Evolutionary conservation across 1,284 basidiomycete genomes (phyloP), one percentile per base, ranked within the genome.

Genomic region (Fomitopsis betulina): DNA sequence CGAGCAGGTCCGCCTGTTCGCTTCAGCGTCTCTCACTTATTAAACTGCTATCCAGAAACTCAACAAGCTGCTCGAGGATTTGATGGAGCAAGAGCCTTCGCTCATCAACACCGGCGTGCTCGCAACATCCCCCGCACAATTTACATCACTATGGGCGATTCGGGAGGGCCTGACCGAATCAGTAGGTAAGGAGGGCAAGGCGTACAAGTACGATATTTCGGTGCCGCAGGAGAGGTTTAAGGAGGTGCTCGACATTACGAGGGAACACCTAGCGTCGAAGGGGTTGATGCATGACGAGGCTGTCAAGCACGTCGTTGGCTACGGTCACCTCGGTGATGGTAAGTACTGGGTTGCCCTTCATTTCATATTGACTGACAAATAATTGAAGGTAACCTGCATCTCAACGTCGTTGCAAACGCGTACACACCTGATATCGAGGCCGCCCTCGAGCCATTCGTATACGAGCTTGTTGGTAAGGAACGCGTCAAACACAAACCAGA

Each of bases 201-300:
- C 91, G 5, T 99, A 97, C 81, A 99, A 99, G 78, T 99, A 99
- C 73, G 97, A 99, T 69, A 84, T 99, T 42, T 96, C 93, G 19
- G 86, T 99, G 35, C 96, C 96, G 2, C 81, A 97, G 4, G 80
- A 84, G 21, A 84, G 87, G 66, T 99, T 99, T 84, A 91, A 98
- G 76, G 83, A 85, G 30, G 85, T 98, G 10, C 94, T 98, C 23
- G 90, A 96, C 67, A 78, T 81, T 43, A 89, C 96, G 54, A 79
- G 92, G 58, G 84, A 87, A 58, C 87, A 87, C 55, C 77, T 98
- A 50, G 74, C 80, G 37, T 84, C 86, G 38, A 85, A 87, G 62
- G 94, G 92, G 0, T 74, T 98, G 23, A 74, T 93, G 56, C 81
- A 83, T 23, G 84, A 87, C 38, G 79, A 85, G 53, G 85, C 84